phyloP scores from a whole-genome alignment of 148 eudicot species.

The Rhododendron griersonianum region DNA sequence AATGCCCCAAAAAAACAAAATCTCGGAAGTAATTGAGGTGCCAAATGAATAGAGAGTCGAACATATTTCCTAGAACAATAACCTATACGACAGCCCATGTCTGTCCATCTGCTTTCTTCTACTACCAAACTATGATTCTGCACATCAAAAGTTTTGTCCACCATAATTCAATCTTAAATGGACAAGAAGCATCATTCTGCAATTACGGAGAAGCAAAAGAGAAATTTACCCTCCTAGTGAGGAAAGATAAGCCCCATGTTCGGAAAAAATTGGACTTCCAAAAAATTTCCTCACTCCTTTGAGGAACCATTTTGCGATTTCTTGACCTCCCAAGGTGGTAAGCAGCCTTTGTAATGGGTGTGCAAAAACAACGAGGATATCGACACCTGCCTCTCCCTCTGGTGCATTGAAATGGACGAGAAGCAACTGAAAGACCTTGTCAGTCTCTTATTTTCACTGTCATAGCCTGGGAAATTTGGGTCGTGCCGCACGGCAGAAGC shows the following conservation, averaged over 20 bases:
- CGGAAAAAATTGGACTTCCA: not conserved
- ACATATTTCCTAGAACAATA: not conserved
- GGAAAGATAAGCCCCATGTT: not conserved
- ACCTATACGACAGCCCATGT: not conserved
- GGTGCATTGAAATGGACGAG: slow-evolving; percentile 56
- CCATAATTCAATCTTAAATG: not conserved
- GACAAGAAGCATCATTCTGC: not conserved
- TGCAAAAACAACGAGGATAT: slow-evolving; percentile 65
- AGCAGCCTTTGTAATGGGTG: slow-evolving; percentile 59
- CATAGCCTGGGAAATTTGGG: slow-evolving; percentile 31
- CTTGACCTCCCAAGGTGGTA: slow-evolving; percentile 49
- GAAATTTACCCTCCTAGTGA: not conserved
- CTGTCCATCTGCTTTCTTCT: not conserved
- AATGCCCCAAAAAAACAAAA: not conserved
- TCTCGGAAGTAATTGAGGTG: not conserved
- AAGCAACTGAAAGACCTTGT: slow-evolving; percentile 46
- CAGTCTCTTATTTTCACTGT: slow-evolving; percentile 53
- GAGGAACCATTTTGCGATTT: slow-evolving; percentile 28
- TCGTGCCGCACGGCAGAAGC: slow-evolving; percentile 34
- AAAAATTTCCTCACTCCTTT: slow-evolving; percentile 17
- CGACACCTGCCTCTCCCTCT: slow-evolving; percentile 54
- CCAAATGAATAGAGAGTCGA: not conserved
- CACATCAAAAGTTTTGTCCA: slow-evolving; percentile 3
- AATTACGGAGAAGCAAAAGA: not conserved
- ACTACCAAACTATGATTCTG: not conserved